phyloP scores from a whole-genome alignment of 495 filamentous ascomycete genomes.

The Stereocaulon alpinum region DNA sequence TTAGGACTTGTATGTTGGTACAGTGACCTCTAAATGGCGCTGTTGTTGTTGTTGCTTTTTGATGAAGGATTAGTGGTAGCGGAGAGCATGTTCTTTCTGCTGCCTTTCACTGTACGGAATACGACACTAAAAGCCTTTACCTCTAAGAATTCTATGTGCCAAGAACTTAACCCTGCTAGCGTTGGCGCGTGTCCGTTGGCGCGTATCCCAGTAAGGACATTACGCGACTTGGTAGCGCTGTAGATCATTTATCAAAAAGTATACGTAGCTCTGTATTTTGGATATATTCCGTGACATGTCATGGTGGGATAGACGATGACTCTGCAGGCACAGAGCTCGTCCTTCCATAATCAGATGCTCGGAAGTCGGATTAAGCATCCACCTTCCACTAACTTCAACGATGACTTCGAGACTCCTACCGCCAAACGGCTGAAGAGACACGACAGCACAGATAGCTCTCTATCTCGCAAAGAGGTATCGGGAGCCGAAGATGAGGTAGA shows the following conservation, averaged over 20 bases:
- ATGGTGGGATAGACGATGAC: constrained; percentile 15
- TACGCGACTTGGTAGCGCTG: neutral
- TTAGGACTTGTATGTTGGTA: too few species aligned
- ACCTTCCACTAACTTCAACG: constrained; percentile 31
- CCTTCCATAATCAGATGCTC: constrained; percentile 27
- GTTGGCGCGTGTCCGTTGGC: too few species aligned
- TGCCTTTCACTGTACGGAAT: too few species aligned
- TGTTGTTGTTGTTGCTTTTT: too few species aligned
- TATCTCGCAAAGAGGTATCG: constrained; percentile 12
- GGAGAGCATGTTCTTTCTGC: too few species aligned
- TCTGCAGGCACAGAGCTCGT: constrained; percentile 15
- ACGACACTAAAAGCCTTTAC: too few species aligned
- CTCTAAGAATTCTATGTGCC: too few species aligned
- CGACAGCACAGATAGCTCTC: constrained; percentile 28
- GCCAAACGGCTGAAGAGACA: constrained; percentile 31
- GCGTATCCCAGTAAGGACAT: neutral
- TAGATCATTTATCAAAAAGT: neutral
- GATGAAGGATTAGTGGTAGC: too few species aligned
- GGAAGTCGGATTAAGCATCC: constrained; percentile 30
- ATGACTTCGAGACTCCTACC: constrained; percentile 23
- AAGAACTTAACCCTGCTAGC: too few species aligned
- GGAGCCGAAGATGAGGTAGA: constrained; percentile 10
- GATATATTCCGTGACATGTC: neutral
- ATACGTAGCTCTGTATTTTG: neutral
- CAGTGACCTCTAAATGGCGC: too few species aligned